phyloP scores from a whole-genome alignment of 345 rosid species.

The Hibiscus tridactylites region DNA sequence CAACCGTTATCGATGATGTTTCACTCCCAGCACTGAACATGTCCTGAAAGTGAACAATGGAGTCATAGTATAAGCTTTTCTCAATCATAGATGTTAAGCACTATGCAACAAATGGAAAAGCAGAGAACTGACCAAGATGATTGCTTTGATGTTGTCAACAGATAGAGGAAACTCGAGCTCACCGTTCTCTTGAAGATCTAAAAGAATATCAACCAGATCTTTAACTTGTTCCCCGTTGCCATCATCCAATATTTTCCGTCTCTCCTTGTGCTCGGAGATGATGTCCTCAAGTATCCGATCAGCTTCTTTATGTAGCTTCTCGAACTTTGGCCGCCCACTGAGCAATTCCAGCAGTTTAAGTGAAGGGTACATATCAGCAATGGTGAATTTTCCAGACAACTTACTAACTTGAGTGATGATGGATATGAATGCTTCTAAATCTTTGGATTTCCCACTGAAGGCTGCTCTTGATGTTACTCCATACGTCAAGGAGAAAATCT shows the following conservation, averaged over 20 bases:
- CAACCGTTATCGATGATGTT: constrained; percentile 1
- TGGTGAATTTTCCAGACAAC: constrained; percentile 4
- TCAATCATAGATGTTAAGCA: background rate
- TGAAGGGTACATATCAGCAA: constrained; percentile 13
- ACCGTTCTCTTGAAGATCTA: constrained; percentile 6
- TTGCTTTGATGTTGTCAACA: constrained; percentile 1
- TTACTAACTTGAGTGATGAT: background rate
- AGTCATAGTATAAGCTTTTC: background rate
- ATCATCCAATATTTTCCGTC: background rate
- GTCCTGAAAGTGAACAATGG: background rate
- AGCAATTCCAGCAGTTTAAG: background rate
- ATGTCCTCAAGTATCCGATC: constrained; percentile 6
- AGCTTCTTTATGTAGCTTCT: constrained; percentile 5
- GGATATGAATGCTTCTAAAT: constrained; percentile 7
- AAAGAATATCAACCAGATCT: constrained; percentile 7
- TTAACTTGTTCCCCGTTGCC: background rate
- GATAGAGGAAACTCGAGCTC: background rate
- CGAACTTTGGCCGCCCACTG: background rate
- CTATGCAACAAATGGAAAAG: background rate
- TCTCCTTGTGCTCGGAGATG: background rate
- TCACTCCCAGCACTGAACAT: constrained; percentile 11
- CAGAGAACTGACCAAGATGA: constrained; percentile 2
- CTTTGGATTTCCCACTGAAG: background rate
- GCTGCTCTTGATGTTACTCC: constrained; percentile 10
- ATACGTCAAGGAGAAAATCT: constrained; percentile 6